Conservation (phyloP, 768 basidiomycete species). For the Ramaria sp. region DNA sequence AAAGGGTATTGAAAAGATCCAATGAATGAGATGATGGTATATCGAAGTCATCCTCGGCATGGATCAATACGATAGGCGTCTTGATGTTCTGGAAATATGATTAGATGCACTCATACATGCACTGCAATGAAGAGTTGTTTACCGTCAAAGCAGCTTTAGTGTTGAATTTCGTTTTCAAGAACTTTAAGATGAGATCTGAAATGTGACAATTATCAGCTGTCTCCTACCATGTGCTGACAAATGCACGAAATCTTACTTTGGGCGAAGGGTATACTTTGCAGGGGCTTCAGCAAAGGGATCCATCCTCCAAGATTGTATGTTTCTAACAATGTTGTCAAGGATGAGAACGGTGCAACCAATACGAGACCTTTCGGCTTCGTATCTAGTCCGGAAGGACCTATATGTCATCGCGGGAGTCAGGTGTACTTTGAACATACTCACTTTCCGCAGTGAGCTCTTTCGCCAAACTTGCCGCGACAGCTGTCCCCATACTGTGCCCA, state of each 20-base stretch:
- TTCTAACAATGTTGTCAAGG: constrained; percentile 45
- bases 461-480: constrained; percentile 41
- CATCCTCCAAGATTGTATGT: constrained; percentile 57
- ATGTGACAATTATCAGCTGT: not conserved
- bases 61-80: constrained; percentile 58
- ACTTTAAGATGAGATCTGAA: constrained; percentile 42
- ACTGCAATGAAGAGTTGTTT: constrained; percentile 15
- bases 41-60: constrained; percentile 64
- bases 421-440: constrained; percentile 7
- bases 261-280: constrained; percentile 50
- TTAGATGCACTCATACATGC: constrained; percentile 2
- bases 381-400: constrained; percentile 12
- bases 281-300: constrained; percentile 61
- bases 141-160: constrained; percentile 53
- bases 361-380: constrained; percentile 28
- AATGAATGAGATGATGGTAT: constrained; percentile 64
- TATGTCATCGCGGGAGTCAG: not conserved
- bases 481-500: constrained; percentile 87
- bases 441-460: constrained; percentile 29
- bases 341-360: constrained; percentile 30
- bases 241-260: constrained; percentile 37
- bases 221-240: not conserved
- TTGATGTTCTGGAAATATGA: constrained; percentile 41
- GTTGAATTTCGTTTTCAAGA: constrained; percentile 48
- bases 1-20: constrained; percentile 53